Conservation (phyloP, 805 yeast genomes). For the Nakazawaea populi region DNA sequence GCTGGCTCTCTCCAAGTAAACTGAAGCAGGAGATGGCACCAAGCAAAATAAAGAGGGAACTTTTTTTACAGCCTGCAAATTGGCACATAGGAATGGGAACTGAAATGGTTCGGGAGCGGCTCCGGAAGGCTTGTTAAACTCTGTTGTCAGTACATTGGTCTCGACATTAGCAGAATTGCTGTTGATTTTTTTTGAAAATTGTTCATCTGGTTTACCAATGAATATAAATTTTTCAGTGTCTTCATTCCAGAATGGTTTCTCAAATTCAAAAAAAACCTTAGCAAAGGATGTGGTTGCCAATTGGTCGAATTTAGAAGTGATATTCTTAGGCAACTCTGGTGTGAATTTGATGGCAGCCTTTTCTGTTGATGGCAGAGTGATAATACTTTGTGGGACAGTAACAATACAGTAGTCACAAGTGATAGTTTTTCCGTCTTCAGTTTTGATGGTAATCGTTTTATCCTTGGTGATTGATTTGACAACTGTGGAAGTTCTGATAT, state of each 20-base stretch:
- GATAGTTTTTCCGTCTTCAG: conserved; percentile 14
- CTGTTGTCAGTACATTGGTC: conserved; percentile 10
- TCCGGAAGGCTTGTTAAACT: conserved; percentile 12
- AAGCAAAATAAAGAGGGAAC: conserved; percentile 38
- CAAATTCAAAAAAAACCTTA: conserved; percentile 42
- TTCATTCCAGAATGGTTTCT: conserved; percentile 38
- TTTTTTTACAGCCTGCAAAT: conserved; percentile 20
- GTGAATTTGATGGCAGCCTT: conserved; percentile 26
- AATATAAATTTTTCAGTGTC: conserved; percentile 25
- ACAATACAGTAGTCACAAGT: conserved; percentile 36
- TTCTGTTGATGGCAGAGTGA: conserved; percentile 26
- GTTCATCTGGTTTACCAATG: conserved; percentile 22
- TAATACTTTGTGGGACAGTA: conserved; percentile 44
- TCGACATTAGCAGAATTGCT: conserved; percentile 1
- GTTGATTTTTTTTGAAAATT: conserved; percentile 13
- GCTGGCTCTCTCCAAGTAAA: conserved; percentile 37
- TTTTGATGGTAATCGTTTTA: conserved; percentile 14
- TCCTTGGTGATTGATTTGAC: conserved; percentile 24
- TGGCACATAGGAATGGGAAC: conserved; percentile 23
- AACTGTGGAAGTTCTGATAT: conserved; percentile 15
- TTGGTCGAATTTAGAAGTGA: conserved; percentile 22
- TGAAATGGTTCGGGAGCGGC: conserved; percentile 20
- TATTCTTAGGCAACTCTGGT: conserved; percentile 31
- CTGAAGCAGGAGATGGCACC: conserved; percentile 44
- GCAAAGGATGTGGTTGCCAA: conserved; percentile 38